Evolutionary conservation across 2,329 filamentous ascomycete genomes (phyloP).

Genomic region (Ploettnerulaceae sp.): DNA sequence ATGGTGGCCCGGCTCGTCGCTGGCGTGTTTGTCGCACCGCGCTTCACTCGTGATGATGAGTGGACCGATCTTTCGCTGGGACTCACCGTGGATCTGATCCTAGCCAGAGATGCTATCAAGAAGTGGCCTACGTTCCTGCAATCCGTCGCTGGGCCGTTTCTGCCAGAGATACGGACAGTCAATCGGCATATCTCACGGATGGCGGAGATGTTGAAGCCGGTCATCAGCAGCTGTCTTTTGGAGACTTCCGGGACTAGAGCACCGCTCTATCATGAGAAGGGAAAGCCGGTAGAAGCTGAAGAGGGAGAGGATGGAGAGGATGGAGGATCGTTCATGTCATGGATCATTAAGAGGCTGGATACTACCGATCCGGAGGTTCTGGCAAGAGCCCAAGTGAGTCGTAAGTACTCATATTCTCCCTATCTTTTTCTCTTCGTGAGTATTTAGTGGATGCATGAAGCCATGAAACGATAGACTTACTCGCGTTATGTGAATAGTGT

Average conservation of each 20-base stretch:
- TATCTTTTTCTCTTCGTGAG: too few relatives aligned
- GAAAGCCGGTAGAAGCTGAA: conserved; percentile 26
- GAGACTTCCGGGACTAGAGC: conserved; percentile 6
- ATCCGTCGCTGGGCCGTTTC: conserved; percentile 12
- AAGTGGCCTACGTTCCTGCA: conserved; percentile 14
- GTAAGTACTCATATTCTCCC: too few relatives aligned
- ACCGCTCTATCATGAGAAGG: conserved; percentile 3
- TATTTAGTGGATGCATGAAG: conserved; percentile 1
- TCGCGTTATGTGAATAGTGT: conserved; percentile 29
- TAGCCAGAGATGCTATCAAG: conserved; percentile 9
- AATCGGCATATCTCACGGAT: conserved; percentile 12
- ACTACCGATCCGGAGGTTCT: not conserved
- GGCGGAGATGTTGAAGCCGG: conserved; percentile 17
- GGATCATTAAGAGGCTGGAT: not conserved
- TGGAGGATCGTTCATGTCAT: conserved; percentile 26
- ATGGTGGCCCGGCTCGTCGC: not conserved
- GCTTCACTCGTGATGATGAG: not conserved
- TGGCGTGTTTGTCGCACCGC: not conserved
- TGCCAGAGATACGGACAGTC: conserved; percentile 15
- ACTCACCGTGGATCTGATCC: conserved; percentile 6
- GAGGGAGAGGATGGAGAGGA: not conserved
- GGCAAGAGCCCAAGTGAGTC: not conserved
- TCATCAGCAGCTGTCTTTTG: conserved; percentile 10
- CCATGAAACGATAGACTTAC: not conserved
- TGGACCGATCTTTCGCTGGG: too few relatives aligned